These are phyloP conservation scores for Paramecium sexaurelia DNA, from an alignment of 73 alveolate species.

Conservation along the genomic window DNA sequence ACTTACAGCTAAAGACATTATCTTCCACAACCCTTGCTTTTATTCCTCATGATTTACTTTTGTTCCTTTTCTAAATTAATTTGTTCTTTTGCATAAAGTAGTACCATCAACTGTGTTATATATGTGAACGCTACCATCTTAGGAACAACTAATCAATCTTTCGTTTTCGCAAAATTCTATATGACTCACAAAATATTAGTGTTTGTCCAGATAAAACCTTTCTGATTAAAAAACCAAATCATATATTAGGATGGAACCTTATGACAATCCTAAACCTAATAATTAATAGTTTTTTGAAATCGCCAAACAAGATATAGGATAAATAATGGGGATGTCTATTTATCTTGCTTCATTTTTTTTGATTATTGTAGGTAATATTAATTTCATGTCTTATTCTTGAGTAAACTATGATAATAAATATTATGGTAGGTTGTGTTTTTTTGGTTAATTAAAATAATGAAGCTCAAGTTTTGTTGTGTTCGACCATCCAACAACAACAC, in stretches of 20 bases:
- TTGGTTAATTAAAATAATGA: conserved; percentile 35
- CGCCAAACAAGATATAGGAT: neutral
- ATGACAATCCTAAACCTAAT: conserved; percentile 50
- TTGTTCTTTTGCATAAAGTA: conserved; percentile 60
- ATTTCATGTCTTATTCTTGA: neutral
- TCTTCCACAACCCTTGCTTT: conserved; percentile 49
- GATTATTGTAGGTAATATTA: neutral
- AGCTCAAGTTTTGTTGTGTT: conserved; percentile 49
- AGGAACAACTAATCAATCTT: conserved; percentile 55
- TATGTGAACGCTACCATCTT: conserved; percentile 61
- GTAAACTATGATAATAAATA: neutral
- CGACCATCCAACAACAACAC: conserved; percentile 55
- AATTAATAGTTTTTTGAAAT: neutral
- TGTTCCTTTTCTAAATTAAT: conserved; percentile 55
- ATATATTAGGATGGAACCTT: conserved; percentile 56
- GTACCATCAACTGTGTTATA: conserved; percentile 55
- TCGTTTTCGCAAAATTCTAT: conserved; percentile 58
- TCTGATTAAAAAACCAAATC: conserved; percentile 25
- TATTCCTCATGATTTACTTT: conserved; percentile 40
- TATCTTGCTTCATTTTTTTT: neutral
- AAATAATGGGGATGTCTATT: neutral
- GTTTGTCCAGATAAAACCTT: conserved; percentile 59
- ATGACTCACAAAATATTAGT: conserved; percentile 12
- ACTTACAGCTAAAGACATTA: conserved; percentile 30
- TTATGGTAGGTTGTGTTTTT: neutral